phyloP scores from a whole-genome alignment of 257 asterid genomes.

The Hygrophila difformis region DNA sequence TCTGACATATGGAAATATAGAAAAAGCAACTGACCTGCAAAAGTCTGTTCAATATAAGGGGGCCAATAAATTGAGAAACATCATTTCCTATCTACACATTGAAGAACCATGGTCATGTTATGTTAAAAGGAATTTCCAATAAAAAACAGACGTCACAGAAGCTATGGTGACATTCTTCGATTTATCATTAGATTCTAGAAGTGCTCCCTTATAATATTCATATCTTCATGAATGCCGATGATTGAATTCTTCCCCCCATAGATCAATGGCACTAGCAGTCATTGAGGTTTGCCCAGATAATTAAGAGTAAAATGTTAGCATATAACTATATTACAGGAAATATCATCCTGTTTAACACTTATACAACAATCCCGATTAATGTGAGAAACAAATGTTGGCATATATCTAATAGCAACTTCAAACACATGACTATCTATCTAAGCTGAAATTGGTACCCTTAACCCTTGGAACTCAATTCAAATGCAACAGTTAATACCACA shows the following conservation, averaged over 20 bases:
- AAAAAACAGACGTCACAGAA: conserved; percentile 8
- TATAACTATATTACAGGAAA: neutral
- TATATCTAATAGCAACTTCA: neutral
- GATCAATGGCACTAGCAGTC: no score
- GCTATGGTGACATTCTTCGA: conserved; percentile 2
- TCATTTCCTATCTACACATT: conserved; percentile 77
- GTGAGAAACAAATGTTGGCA: neutral
- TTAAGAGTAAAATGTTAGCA: neutral
- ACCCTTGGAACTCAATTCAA: no score
- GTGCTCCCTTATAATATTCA: neutral
- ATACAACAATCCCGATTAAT: no score
- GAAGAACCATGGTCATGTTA: conserved; percentile 20
- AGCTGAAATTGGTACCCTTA: no score
- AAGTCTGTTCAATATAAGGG: conserved; percentile 68
- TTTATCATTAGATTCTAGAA: neutral
- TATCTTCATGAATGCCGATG: neutral
- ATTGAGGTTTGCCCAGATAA: neutral
- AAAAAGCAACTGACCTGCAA: conserved; percentile 46
- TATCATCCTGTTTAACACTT: no score
- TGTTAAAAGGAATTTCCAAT: conserved; percentile 11
- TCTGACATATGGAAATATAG: neutral
- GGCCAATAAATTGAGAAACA: conserved; percentile 83
- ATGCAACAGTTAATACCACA: no score
- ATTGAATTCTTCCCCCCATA: no score
- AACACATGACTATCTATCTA: no score